Evolutionary conservation across 2,329 filamentous ascomycete species (phyloP).

Genomic region (Penicillium sclerotiorum): DNA sequence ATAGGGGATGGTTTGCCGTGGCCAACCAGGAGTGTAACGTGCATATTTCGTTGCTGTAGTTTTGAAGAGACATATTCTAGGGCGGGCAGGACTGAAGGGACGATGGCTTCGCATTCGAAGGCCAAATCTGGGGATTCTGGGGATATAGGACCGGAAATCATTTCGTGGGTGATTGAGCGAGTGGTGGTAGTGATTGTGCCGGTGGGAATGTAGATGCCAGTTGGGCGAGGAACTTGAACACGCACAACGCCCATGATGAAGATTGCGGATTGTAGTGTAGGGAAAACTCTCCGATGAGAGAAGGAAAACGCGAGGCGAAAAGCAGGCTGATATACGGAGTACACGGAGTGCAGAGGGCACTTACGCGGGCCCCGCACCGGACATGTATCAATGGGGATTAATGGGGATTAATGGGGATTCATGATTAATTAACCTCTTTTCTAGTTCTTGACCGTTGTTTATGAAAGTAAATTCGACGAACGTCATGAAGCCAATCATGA

Average conservation of each 20-base stretch:
- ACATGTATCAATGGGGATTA: constrained; percentile 12
- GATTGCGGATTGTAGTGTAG: not conserved
- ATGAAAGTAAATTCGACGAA: constrained; percentile 20
- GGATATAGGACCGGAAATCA: constrained; percentile 47
- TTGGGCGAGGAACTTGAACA: constrained; percentile 39
- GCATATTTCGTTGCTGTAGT: constrained; percentile 41
- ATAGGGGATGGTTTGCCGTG: constrained; percentile 44
- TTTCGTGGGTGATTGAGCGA: constrained; percentile 41
- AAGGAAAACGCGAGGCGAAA: constrained; percentile 1
- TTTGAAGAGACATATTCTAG: constrained; percentile 47
- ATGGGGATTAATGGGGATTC: too few species aligned
- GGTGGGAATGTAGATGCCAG: constrained; percentile 38
- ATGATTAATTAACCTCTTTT: constrained; percentile 16
- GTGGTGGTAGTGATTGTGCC: too few species aligned
- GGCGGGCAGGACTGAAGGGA: constrained; percentile 40
- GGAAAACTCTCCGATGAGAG: constrained; percentile 2
- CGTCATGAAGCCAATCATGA: constrained; percentile 14
- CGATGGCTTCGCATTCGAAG: constrained; percentile 41
- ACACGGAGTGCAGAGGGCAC: constrained; percentile 5
- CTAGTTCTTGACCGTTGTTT: constrained; percentile 22
- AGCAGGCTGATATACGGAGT: constrained; percentile 20
- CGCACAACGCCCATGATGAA: constrained; percentile 38
- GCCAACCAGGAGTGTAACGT: constrained; percentile 45
- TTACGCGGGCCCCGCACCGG: constrained; percentile 16
- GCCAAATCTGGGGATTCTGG: constrained; percentile 40